Percentiles rank a stretch among this genome's conserved stretches.
phyloP scores from a whole-genome alignment of 108 stramenopile species.

The Fistulifera pelliculosa region DNA sequence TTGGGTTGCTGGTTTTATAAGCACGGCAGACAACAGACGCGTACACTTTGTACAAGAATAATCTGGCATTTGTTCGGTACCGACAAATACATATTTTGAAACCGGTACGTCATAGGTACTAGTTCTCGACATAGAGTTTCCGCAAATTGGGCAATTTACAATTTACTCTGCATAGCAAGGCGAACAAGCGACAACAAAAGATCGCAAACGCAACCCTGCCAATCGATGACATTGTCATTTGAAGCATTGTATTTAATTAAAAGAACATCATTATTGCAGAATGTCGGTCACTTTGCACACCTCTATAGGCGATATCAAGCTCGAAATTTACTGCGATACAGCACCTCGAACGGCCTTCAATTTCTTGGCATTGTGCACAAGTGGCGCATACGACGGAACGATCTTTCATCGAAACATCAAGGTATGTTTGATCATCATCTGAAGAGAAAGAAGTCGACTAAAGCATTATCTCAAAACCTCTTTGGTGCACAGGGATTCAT shows the following conservation, averaged over 20 bases:
- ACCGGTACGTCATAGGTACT: too few species aligned
- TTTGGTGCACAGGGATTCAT: neutral
- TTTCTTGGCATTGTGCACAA: constrained; percentile 81
- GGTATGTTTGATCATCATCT: constrained; percentile 8
- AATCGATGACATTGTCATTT: too few species aligned
- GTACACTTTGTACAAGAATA: too few species aligned
- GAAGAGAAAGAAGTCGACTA: neutral
- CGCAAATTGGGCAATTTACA: too few species aligned
- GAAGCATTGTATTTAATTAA: neutral
- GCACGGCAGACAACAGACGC: too few species aligned
- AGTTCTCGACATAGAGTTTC: too few species aligned
- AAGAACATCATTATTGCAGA: neutral
- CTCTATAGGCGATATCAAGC: constrained; percentile 84
- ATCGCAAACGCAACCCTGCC: too few species aligned
- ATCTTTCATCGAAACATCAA: constrained; percentile 96
- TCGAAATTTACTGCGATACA: constrained; percentile 95
- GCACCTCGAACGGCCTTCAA: constrained; percentile 84
- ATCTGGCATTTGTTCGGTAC: too few species aligned
- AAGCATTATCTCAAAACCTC: neutral
- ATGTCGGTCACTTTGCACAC: constrained; percentile 96
- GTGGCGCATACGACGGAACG: constrained; percentile 87
- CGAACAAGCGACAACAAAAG: too few species aligned
- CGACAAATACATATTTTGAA: too few species aligned
- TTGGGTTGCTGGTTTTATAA: too few species aligned
- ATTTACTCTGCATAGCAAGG: too few species aligned